phyloP scores from a whole-genome alignment of 2,329 filamentous ascomycete species.

The Aspergillus sp. region DNA sequence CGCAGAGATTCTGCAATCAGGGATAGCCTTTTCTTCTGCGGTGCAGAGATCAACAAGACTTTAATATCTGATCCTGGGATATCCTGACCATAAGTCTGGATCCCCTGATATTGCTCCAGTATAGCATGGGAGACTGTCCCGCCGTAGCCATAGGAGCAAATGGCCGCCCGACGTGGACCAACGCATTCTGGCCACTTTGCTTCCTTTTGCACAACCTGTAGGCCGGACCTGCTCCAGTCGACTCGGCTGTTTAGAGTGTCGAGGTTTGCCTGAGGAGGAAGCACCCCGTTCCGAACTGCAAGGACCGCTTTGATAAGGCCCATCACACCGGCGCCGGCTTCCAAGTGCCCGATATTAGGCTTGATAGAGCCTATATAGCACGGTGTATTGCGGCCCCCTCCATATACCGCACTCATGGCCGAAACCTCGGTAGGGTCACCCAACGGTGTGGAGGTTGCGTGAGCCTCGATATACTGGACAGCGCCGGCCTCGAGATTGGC shows the following conservation, averaged over 20 bases:
- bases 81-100: neutral
- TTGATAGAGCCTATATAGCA: slow-evolving; percentile 34
- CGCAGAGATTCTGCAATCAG: neutral
- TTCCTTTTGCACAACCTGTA: slow-evolving; percentile 24
- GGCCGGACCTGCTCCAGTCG: slow-evolving; percentile 28
- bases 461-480: slow-evolving; percentile 23
- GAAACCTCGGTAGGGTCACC: slow-evolving; percentile 23
- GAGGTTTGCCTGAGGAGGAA: slow-evolving; percentile 36
- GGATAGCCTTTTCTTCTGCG: neutral
- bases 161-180: slow-evolving; percentile 24
- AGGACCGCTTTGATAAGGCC: slow-evolving; percentile 30
- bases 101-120: neutral
- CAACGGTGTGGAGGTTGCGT: slow-evolving; percentile 23
- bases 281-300: slow-evolving; percentile 21
- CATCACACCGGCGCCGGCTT: slow-evolving; percentile 29
- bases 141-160: slow-evolving; percentile 29
- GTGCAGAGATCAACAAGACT: neutral
- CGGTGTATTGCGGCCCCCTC: slow-evolving; percentile 14
- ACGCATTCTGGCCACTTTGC: slow-evolving; percentile 20
- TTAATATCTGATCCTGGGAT: neutral
- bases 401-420: slow-evolving; percentile 17
- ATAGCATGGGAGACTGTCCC: neutral
- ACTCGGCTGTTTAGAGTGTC: slow-evolving; percentile 33
- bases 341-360: slow-evolving; percentile 33
- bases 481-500: slow-evolving; percentile 18